Base-by-base conservation (phyloP, 768 basidiomycete genomes). In the Amyloporia xantha region DNA sequence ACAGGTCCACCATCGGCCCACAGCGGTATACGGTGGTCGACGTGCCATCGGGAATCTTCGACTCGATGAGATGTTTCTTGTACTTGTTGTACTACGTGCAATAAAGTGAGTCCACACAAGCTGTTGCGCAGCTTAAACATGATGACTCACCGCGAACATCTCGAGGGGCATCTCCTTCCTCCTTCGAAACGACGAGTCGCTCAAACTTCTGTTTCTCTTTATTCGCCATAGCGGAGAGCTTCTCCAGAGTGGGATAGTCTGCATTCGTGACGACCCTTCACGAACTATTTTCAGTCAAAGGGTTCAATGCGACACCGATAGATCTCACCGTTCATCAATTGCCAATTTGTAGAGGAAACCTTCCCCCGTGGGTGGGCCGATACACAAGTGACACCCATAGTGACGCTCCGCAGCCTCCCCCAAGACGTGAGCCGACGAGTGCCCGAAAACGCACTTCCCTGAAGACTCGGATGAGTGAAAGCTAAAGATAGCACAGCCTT, bases 331-430 rank as follows among this genome's bases (percentile, higher is more conserved):
- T 51, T 91, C 85, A 30, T 83, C 72, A 56, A 92, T 91, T 13
- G 81, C 82, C 96, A 99, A 97, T 66, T 99, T 96, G 65, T 99
- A 99, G 75, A 96, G 98, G 78, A 99, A 99, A 19, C 96, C 96
- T 5, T 97, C 93, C 24, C 95, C 91, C 2, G 93, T 92, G 20
- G 96, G 96, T 13, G 96, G 96, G 2, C 96, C 96, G 52, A 96
- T 82, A 61, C 94, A 96, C 12, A 99, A 76, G 72, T 96, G 93
- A 65, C 93, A 96, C 35, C 94, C 95, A 65, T 97, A 95, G 65
- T 96, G 92, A 46, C 88, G 79, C 68, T 99, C 96, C 36, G 92
- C 82, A 48, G 95, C 88, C 69, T 99, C 96, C 39, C 96, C 96
- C 15, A 99, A 78, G 49, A 98, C 92, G 68, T 98, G 96, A 0